Evolutionary conservation across 192 early-diverging fungal species (phyloP).

Genomic region (Spizellomyces sp.): DNA sequence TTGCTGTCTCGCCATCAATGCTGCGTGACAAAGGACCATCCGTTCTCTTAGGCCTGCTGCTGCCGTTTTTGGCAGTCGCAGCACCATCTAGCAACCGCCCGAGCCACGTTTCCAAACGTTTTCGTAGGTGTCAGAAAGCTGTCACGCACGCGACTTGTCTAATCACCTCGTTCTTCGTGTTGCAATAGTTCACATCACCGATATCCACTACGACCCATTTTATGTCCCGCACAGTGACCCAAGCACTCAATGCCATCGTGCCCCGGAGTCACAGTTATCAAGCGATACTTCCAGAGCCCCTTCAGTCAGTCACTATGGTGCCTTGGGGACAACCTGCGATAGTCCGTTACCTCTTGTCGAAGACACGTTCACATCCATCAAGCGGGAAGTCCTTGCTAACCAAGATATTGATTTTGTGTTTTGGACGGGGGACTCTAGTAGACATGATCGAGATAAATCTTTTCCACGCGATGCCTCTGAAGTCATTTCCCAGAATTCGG

Average conservation of each 20-base stretch:
- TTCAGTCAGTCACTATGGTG: slow-evolving; percentile 29
- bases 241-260: slow-evolving; percentile 15
- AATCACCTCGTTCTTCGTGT: background rate
- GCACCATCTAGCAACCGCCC: no score
- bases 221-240: slow-evolving; percentile 25
- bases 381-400: slow-evolving; percentile 1
- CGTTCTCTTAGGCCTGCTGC: no score
- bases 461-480: slow-evolving; percentile 30
- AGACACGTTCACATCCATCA: slow-evolving; percentile 26
- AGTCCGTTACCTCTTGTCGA: slow-evolving; percentile 32
- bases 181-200: slow-evolving; percentile 35
- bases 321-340: slow-evolving; percentile 37
- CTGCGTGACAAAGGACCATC: no score
- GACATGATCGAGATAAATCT: slow-evolving; percentile 50
- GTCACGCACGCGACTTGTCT: no score
- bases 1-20: no score
- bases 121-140: no score
- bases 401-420: slow-evolving; percentile 37
- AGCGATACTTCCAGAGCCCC: background rate
- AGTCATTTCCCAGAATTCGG: slow-evolving; percentile 28
- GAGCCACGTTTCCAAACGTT: no score
- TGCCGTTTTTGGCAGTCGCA: no score
- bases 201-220: slow-evolving; percentile 41
- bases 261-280: background rate
- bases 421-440: slow-evolving; percentile 50